Evolutionary conservation across 768 basidiomycete species (phyloP).

Genomic region (Baorangia bicolor): DNA sequence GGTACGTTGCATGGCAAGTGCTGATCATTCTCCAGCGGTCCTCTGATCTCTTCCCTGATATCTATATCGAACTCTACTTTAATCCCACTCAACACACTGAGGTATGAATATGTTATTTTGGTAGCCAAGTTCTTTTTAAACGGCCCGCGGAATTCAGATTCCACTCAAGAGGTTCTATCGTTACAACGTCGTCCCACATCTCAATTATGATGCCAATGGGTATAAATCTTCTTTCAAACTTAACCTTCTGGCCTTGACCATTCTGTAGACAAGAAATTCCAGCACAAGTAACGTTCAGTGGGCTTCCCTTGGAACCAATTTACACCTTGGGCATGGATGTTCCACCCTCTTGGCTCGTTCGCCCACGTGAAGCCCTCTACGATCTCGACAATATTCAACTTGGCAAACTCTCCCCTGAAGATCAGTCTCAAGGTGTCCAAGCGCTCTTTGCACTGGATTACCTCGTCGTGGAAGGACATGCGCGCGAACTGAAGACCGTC

Average conservation of each 20-base stretch:
- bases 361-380: conserved; percentile 82
- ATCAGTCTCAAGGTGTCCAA: conserved; percentile 54
- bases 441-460: conserved; percentile 88
- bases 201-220: conserved; percentile 71
- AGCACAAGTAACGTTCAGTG: conserved; percentile 60
- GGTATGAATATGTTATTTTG: conserved; percentile 39
- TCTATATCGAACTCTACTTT: conserved; percentile 74
- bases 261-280: conserved; percentile 54
- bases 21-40: conserved; percentile 13
- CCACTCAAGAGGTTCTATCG: conserved; percentile 94
- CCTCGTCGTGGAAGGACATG: conserved; percentile 92
- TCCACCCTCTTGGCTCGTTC: conserved; percentile 89
- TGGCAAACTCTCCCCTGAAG: conserved; percentile 55
- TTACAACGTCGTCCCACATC: conserved; percentile 57
- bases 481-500: conserved; percentile 65
- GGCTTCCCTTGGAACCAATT: conserved; percentile 81
- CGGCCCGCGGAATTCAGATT: conserved; percentile 44
- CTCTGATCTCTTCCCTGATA: conserved; percentile 52
- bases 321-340: conserved; percentile 95
- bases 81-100: conserved; percentile 70
- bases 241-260: neutral
- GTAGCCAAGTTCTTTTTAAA: neutral
- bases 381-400: conserved; percentile 97
- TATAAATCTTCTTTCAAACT: conserved; percentile 26
- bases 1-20: neutral